Conservation (phyloP, 163 green algal genomes). For the Chloroidium sp. region DNA sequence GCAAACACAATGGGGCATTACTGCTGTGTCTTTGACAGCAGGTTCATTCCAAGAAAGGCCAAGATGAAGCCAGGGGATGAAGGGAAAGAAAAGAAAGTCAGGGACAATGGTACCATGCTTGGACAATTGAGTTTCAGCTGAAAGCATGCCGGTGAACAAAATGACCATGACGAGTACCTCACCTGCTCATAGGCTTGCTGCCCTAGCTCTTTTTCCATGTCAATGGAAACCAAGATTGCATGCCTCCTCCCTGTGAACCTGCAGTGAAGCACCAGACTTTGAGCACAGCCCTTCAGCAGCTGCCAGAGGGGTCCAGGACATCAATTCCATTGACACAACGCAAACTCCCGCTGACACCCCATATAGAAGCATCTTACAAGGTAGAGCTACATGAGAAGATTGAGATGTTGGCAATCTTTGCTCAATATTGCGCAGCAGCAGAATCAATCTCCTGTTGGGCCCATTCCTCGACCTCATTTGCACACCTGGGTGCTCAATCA, state of each 20-base stretch:
- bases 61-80: neutral
- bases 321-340: too few species aligned
- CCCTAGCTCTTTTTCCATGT: slow-evolving; percentile 21
- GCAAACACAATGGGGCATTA: slow-evolving; percentile 10
- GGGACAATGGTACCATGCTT: neutral
- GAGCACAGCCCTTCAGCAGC: neutral
- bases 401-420: too few species aligned
- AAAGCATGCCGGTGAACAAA: neutral
- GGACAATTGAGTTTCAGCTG: neutral
- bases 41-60: neutral
- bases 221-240: slow-evolving; percentile 21
- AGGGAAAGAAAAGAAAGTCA: neutral
- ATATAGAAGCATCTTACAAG: too few species aligned
- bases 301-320: too few species aligned
- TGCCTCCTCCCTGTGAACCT: slow-evolving; percentile 31
- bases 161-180: neutral
- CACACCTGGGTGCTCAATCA: too few species aligned
- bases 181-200: slow-evolving; percentile 26
- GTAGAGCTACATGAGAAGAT: too few species aligned
- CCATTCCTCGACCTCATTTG: too few species aligned
- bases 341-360: too few species aligned
- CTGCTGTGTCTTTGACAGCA: slow-evolving; percentile 30
- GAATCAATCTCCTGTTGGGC: too few species aligned
- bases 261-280: neutral
- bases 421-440: too few species aligned